Evolutionary conservation across 2,329 filamentous ascomycete species (phyloP), one percentile per base, ranked within the genome.

Genomic region (Calonectria multiphialidica): DNA sequence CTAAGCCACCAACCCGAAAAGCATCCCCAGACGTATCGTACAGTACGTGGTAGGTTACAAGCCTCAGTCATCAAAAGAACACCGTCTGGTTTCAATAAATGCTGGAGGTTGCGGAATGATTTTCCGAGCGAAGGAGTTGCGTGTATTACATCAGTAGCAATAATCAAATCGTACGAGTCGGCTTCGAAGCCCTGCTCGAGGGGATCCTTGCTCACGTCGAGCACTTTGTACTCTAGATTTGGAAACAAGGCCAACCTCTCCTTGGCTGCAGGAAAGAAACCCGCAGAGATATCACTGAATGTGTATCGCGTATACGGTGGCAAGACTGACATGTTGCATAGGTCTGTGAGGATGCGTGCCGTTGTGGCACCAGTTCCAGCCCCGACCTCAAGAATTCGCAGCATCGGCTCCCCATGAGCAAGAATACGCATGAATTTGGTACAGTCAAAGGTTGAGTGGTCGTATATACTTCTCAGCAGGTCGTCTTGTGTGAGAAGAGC

Each of bases 1-100:
- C 83, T 82, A 1, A 81, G 73, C 84, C 83, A 85, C 83, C 84
- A 85, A 3, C 79, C 80, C 0, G 79, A 70, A 6, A 82, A 72
- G 28, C 23, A 18, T n/a, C 37, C 40, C 23, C 30, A 30, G 5
- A 47, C 21, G 23, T 45, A 63, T 45, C 28, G 33, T 5, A 45
- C 45, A 21, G 40, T 18, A 5, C 37, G 5, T 4, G 40, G 5
- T 42, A 30, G 7, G 21, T 18, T 18, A 30, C 42, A 25, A 4
- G 9, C 9, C 10, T 45, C 7, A 47, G 23, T 16, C 44, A 25
- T 30, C 21, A 23, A 8, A 47, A n/a, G 42, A 10, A 35, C 13
- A 4, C 59, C 59, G 6, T 63, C 25, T 2, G 40, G 23, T 1
- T 23, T 13, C 2, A 63, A 5, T 15, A 45, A 5, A 5, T 33